A percentile compares a stretch with the other conserved stretches of the same genome.
These are phyloP conservation scores for Hypoxylon fuscum DNA, from an alignment of 495 filamentous ascomycete genomes.

Conservation along the genomic window DNA sequence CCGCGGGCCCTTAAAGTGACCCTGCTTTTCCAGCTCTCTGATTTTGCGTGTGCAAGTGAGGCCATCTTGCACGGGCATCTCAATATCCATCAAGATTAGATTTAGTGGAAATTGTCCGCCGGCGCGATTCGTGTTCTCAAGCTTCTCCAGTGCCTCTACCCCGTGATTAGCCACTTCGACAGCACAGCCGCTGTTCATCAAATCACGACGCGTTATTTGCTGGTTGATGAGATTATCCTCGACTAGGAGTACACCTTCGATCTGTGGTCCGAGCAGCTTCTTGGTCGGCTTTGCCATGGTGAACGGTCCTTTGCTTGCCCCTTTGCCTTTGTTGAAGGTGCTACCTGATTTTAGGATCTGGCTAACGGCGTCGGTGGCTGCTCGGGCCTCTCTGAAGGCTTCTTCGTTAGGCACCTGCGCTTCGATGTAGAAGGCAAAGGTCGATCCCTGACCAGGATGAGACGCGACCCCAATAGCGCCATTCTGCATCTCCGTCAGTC, in stretches of 20 bases:
- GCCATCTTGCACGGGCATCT: constrained; percentile 91
- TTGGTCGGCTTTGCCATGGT: constrained; percentile 37
- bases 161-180: constrained; percentile 82
- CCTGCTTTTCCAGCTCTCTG: constrained; percentile 66
- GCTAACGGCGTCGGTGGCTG: constrained; percentile 32
- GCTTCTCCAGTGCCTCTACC: constrained; percentile 70
- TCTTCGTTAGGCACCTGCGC: constrained; percentile 34
- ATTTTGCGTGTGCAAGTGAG: constrained; percentile 74
- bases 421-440: constrained; percentile 81
- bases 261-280: constrained; percentile 32
- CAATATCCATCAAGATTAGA: constrained; percentile 81
- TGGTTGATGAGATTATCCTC: constrained; percentile 90
- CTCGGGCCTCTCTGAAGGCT: constrained; percentile 28
- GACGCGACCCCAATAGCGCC: constrained; percentile 85
- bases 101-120: constrained; percentile 57
- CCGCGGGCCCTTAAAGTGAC: constrained; percentile 58
- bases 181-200: constrained; percentile 72
- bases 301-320: constrained; percentile 22
- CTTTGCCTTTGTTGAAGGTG: constrained; percentile 5
- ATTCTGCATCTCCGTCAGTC: constrained; percentile 81
- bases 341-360: constrained; percentile 26
- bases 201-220: constrained; percentile 73
- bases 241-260: constrained; percentile 69
- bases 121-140: constrained; percentile 51
- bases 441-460: constrained; percentile 74